These are phyloP conservation scores for Saccharomycopsis sp. DNA, from an alignment of 805 yeast species.

Conservation along the genomic window DNA sequence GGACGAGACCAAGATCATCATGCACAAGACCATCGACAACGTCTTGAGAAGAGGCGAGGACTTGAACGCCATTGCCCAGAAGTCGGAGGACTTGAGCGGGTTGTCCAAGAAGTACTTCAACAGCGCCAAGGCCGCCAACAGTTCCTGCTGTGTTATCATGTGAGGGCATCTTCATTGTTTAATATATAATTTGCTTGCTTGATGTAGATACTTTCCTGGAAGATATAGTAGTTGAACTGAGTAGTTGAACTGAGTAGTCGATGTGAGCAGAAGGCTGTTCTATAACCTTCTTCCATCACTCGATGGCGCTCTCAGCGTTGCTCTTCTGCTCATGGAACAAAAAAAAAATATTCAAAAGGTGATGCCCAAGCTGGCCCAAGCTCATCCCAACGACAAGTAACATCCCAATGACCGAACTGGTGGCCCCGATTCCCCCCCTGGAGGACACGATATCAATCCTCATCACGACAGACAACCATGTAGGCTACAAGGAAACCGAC, in stretches of 20 bases:
- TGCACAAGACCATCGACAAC: conserved; percentile 91
- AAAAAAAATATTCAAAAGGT: no score
- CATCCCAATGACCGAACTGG: conserved; percentile 7
- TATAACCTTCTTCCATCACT: no score
- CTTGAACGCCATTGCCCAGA: conserved; percentile 87
- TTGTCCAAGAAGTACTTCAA: conserved; percentile 91
- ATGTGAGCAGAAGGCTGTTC: no score
- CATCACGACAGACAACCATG: conserved; percentile 92
- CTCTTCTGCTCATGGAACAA: no score
- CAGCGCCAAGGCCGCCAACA: conserved; percentile 88
- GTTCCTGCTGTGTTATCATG: conserved; percentile 75
- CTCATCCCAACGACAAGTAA: not conserved
- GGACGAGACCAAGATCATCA: conserved; percentile 93
- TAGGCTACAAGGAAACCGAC: conserved; percentile 85
- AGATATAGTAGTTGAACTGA: no score
- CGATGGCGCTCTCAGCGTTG: no score
- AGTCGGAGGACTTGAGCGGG: conserved; percentile 84
- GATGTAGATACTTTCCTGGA: no score
- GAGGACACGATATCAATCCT: conserved; percentile 68
- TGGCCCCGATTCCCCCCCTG: conserved; percentile 21
- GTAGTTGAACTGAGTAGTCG: no score
- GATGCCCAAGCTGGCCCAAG: no score
- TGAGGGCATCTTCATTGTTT: conserved; percentile 30
- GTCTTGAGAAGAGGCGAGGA: conserved; percentile 96
- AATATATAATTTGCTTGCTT: no score